Conservation (phyloP, 805 yeast species). For the Ogataea salicorniae region DNA sequence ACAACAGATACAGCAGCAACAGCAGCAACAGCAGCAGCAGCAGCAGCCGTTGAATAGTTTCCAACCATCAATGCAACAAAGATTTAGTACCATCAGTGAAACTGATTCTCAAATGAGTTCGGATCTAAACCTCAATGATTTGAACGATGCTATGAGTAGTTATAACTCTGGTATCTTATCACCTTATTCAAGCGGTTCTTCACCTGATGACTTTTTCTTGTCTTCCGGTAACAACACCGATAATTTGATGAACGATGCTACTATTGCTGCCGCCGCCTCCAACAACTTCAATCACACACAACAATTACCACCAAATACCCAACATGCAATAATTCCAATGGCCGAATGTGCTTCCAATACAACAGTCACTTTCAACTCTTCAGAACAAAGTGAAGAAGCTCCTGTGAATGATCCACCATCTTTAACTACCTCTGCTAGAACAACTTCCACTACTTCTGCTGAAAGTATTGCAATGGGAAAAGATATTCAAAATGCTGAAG, state of each 20-base stretch:
- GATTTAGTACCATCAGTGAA: slow-evolving; percentile 18
- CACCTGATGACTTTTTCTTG: slow-evolving; percentile 32
- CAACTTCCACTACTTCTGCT: slow-evolving; percentile 12
- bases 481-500: slow-evolving; percentile 2
- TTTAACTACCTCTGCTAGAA: slow-evolving; percentile 10
- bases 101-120: slow-evolving; percentile 20
- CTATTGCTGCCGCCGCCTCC: background rate
- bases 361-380: slow-evolving; percentile 24
- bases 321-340: slow-evolving; percentile 21
- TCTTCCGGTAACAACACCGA: slow-evolving; percentile 5
- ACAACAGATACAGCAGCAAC: slow-evolving; percentile 3
- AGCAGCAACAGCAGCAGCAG: slow-evolving; percentile 7
- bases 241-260: slow-evolving; percentile 1
- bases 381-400: background rate
- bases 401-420: slow-evolving; percentile 5
- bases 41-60: slow-evolving; percentile 1
- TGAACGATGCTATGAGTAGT: slow-evolving; percentile 28
- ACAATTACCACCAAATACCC: slow-evolving; percentile 1
- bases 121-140: slow-evolving; percentile 26
- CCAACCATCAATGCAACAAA: slow-evolving; percentile 3
- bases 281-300: background rate
- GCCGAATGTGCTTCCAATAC: slow-evolving; percentile 26
- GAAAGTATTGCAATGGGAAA: background rate
- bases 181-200: slow-evolving; percentile 33
- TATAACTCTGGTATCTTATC: slow-evolving; percentile 28